Conservation (phyloP, 768 basidiomycete genomes). For the Rhizopogon salebrosus region DNA sequence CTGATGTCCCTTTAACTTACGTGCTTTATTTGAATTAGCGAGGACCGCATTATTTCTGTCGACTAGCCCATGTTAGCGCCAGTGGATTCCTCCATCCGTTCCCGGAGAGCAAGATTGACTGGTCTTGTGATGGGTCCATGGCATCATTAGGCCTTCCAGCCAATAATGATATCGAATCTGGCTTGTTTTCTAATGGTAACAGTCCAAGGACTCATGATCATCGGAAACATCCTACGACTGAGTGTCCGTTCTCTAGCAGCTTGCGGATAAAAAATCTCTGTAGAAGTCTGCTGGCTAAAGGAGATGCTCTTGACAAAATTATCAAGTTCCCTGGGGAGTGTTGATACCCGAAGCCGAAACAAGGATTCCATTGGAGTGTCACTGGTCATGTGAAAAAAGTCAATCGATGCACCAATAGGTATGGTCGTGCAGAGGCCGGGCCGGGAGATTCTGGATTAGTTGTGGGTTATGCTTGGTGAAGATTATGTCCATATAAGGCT, state of each 20-base stretch:
- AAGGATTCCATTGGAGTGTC: constrained; percentile 1
- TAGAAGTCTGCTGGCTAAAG: constrained; percentile 58
- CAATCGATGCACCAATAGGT: too few relatives aligned
- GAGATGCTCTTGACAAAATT: too few relatives aligned
- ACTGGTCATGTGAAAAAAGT: background rate
- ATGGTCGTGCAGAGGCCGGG: background rate
- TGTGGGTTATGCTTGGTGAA: too few relatives aligned
- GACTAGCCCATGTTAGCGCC: too few relatives aligned
- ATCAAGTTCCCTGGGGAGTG: background rate
- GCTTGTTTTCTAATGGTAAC: constrained; percentile 72
- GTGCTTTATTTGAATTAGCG: too few relatives aligned
- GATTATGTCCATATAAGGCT: too few relatives aligned
- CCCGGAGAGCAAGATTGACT: constrained; percentile 46
- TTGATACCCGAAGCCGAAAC: background rate
- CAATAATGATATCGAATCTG: constrained; percentile 74
- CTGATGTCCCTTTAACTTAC: too few relatives aligned
- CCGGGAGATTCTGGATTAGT: background rate
- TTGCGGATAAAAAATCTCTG: constrained; percentile 54
- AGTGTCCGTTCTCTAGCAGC: constrained; percentile 57
- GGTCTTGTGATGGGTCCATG: constrained; percentile 49
- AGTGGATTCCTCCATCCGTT: constrained; percentile 59
- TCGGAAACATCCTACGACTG: constrained; percentile 47
- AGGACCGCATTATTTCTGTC: too few relatives aligned
- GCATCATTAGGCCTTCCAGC: constrained; percentile 89
- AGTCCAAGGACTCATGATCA: constrained; percentile 52